A percentile compares a stretch with the other conserved stretches of the same genome.
phyloP scores from a whole-genome alignment of 192 early-diverging fungal genomes.

The Backusella liffmaniae region DNA sequence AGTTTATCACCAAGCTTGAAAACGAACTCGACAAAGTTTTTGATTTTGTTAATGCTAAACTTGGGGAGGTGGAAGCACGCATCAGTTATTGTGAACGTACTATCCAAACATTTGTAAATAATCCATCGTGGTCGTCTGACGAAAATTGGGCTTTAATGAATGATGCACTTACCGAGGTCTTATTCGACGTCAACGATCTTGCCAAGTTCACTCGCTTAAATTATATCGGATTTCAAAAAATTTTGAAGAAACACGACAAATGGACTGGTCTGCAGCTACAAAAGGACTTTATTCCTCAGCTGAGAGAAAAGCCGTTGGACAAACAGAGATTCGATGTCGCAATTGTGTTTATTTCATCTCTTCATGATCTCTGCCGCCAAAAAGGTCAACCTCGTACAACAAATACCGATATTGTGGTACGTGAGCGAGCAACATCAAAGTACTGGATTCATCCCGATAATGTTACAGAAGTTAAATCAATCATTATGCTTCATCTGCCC shows the following conservation, averaged over 20 bases:
- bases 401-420: constrained; percentile 33
- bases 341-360: constrained; percentile 81
- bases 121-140: constrained; percentile 50
- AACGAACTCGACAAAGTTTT: constrained; percentile 89
- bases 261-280: constrained; percentile 75
- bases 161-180: constrained; percentile 64
- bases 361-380: constrained; percentile 69
- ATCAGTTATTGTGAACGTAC: constrained; percentile 68
- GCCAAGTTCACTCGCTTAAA: constrained; percentile 81
- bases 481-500: constrained; percentile 39
- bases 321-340: constrained; percentile 88
- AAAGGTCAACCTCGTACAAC: constrained; percentile 32
- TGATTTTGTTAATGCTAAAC: constrained; percentile 72
- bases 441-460: constrained; percentile 44
- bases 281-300: constrained; percentile 70
- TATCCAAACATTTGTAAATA: constrained; percentile 48
- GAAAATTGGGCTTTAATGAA: constrained; percentile 54
- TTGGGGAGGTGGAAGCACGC: constrained; percentile 71
- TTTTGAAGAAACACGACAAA: constrained; percentile 99
- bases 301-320: constrained; percentile 80
- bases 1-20: constrained; percentile 79
- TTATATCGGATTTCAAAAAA: constrained; percentile 85
- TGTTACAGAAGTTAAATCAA: constrained; percentile 39
- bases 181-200: constrained; percentile 76
- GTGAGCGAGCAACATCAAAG: constrained; percentile 77